Evolutionary conservation across 176 grass and related monocot genomes (phyloP), one percentile per base, ranked within the genome.

Genomic region (Urochloa ruziziensis): DNA sequence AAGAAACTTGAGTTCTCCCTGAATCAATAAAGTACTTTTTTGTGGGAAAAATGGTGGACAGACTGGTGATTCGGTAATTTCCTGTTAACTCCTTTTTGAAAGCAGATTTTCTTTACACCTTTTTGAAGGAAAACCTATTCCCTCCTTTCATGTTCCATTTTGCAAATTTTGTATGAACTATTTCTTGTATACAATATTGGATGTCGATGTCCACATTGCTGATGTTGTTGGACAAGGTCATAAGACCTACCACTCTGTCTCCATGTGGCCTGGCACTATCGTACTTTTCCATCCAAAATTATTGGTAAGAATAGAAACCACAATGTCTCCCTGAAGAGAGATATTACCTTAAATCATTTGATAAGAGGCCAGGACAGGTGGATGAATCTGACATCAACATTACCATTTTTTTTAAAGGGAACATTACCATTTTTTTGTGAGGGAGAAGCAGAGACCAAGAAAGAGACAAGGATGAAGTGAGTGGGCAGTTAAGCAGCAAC

Each of bases 401-500:
- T 25, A 15, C 48, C 0, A 6, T 51, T 0, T 51, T 51, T 51
- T 51, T 19, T 40, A 40, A 6, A 40, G 39, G n/a, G n/a, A n/a
- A n/a, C n/a, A n/a, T n/a, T n/a, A n/a, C n/a, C n/a, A n/a, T n/a
- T n/a, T n/a, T n/a, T n/a, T n/a, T n/a, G n/a, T n/a, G n/a, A n/a
- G n/a, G n/a, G n/a, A n/a, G n/a, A n/a, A n/a, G n/a, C n/a, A n/a
- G n/a, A n/a, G n/a, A n/a, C n/a, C n/a, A n/a, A n/a, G n/a, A n/a
- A n/a, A 30, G 1, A 21, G 44, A 73, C 70, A 73, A 73, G 43
- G 6, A 73, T 13, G 70, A 73, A 73, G 7, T 51, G 43, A 73
- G 70, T 19, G 70, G 27, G 70, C 27, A 73, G 70, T 51, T 73
- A 51, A 51, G 70, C 70, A 73, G 70, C 70, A 73, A 73, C 70